Evolutionary conservation across 2,329 filamentous ascomycete genomes (phyloP), one percentile per base, ranked within the genome.

Genomic region (Emydomyces testavorans): DNA sequence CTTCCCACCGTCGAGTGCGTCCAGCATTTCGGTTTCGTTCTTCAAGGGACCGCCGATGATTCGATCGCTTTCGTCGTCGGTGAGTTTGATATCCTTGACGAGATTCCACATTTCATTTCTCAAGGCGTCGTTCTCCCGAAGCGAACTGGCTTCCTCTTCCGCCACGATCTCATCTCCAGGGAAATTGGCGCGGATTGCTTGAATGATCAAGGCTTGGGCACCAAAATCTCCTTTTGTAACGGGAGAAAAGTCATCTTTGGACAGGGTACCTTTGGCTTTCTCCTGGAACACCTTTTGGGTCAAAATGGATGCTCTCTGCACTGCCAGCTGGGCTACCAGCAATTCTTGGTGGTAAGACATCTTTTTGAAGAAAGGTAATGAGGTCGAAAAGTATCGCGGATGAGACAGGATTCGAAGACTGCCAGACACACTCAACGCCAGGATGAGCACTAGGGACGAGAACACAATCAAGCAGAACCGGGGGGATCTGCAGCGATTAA

Each of bases 161-260:
- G 85, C 92, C 35, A 98, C 86, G 54, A 98, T 85, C 65, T 86
- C 83, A 62, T 98, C 92, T 29, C 79, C 63, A 15, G 92, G 92
- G 72, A 98, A 98, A 68, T 84, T 86, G 68, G 85, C 79, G 67
- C 82, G 82, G 57, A 98, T 82, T 23, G 90, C 90, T 49, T 82
- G 77, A 62, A 96, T 94, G 68, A 98, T 94, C 56, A 98, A 79
- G 26, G 92, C 89, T 72, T 98, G 92, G 31, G 92, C 93, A 61
- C 92, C 92, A 66, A 94, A 96, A 71, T 98, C 92, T 65, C 90
- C 92, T 59, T 96, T 92, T 15, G 92, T 98, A 59, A 98, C 92
- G 55, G 92, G 92, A 7, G 89, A 94, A 64, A 86, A 87, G 74
- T 98, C 92, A 67, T 86, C 83, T 72, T 98, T 98, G 65, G 83